Evolutionary conservation across 306 rosid genomes (phyloP), one percentile per base, ranked within the genome.

Genomic region (Trifolium fragiferum): DNA sequence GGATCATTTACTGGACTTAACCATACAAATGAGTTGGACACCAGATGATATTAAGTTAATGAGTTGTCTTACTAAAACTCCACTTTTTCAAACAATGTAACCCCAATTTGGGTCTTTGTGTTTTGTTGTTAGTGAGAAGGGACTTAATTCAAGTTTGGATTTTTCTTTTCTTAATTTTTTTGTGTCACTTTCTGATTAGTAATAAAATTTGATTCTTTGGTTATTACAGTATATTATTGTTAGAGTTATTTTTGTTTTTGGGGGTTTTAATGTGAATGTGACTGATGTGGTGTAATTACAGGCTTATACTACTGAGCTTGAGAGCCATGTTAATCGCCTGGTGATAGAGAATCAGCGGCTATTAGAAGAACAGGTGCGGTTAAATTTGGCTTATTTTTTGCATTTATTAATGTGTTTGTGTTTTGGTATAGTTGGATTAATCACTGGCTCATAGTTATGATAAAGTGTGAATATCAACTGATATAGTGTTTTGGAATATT

Each of bases 221-320:
- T 41, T 10, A 11, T 41, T 10, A 3, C 0, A 11, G 10, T 9
- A 9, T 8, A n/a, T 41, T 11, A 41, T 41, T 41, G n/a, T n/a
- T 11, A 2, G 0, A 41, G 33, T 11, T 38, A 1, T 12, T 74
- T 19, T 51, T 40, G 3, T 12, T 1, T 25, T 16, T 38, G 20
- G 16, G 37, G 30, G 37, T 40, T 62, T 68, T 6, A 6, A 49
- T 49, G 8, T 49, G 18, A 49, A 50, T n/a, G 47, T 66, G 10
- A 40, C 10, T 58, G 23, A 20, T 40, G 11, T 66, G 27, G 7
- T 59, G 37, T 49, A 11, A n/a, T 74, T 66, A 33, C 73, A 93
- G 98, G 98, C 98, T 75, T 90, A 91, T 85, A 87, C 93, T 3
- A 61, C 76, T 59, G 97, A 90, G 89, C 95, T 94, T 13, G 97